A percentile compares a stretch with the other conserved stretches of the same genome.
Evolutionary conservation across 129 eudicot species (phyloP).

Genomic region (Glebionis coronaria): DNA sequence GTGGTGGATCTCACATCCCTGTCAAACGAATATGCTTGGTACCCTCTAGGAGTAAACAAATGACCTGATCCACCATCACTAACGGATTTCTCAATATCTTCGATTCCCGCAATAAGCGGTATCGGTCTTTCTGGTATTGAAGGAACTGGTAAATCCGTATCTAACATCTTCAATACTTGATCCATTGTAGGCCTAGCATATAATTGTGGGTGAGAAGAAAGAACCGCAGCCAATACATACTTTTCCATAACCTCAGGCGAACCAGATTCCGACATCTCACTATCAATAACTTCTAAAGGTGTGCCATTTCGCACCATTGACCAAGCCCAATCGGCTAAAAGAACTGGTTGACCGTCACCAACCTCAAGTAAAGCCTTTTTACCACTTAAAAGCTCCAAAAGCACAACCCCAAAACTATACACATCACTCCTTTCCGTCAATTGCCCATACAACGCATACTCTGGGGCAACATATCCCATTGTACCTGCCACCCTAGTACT

Average conservation of each 20-base stretch:
- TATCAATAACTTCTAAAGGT: constrained; percentile 65
- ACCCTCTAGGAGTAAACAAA: constrained; percentile 55
- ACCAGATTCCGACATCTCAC: constrained; percentile 60
- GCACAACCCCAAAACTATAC: constrained; percentile 82
- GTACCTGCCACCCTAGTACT: constrained; percentile 96
- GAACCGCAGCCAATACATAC: constrained; percentile 73
- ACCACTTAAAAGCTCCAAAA: constrained; percentile 88
- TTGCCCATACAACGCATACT: constrained; percentile 89
- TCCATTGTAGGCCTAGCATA: constrained; percentile 93
- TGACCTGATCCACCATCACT: constrained; percentile 68
- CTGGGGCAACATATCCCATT: constrained; percentile 95
- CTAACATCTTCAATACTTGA: constrained; percentile 78
- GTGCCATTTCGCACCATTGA: constrained; percentile 66
- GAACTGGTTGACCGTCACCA: constrained; percentile 54
- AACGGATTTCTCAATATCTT: constrained; percentile 76
- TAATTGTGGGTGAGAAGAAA: constrained; percentile 86
- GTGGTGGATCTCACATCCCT: not conserved
- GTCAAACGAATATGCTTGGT: constrained; percentile 29
- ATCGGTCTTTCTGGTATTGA: constrained; percentile 80
- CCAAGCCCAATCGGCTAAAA: constrained; percentile 96
- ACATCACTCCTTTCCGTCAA: constrained; percentile 93
- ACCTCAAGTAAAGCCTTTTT: constrained; percentile 59
- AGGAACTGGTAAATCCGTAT: constrained; percentile 63
- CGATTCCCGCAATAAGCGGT: constrained; percentile 53
- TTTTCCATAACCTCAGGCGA: constrained; percentile 67